Percentiles rank a stretch among this genome's conserved stretches.
These are phyloP conservation scores for Alternaria atra DNA, from an alignment of 2,329 filamentous ascomycete species.

Conservation along the genomic window DNA sequence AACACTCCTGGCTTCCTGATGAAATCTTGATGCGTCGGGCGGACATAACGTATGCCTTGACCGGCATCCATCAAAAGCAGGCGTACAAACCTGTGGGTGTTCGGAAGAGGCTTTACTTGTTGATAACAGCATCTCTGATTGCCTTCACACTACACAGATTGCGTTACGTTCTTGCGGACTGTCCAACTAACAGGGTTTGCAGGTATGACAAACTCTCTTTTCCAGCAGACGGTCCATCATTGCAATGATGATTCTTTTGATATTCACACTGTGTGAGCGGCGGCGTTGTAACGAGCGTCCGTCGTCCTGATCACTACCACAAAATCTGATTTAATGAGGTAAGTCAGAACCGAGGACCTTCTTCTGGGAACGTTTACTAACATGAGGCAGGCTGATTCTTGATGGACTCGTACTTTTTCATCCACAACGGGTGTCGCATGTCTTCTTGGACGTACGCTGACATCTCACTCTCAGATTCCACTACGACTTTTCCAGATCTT, in stretches of 20 bases:
- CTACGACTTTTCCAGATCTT: not conserved
- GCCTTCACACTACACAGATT: slow-evolving; percentile 24
- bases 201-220: slow-evolving; percentile 44
- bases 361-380: slow-evolving; percentile 30
- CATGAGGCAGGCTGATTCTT: slow-evolving; percentile 46
- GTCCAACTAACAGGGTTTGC: slow-evolving; percentile 28
- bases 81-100: slow-evolving; percentile 72
- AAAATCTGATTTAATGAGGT: slow-evolving; percentile 78
- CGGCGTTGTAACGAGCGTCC: slow-evolving; percentile 58
- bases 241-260: slow-evolving; percentile 68
- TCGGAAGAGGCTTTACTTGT: slow-evolving; percentile 66
- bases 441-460: slow-evolving; percentile 33
- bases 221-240: slow-evolving; percentile 55
- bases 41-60: slow-evolving; percentile 68
- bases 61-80: slow-evolving; percentile 62
- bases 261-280: slow-evolving; percentile 77
- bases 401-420: slow-evolving; percentile 42
- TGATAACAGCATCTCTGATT: slow-evolving; percentile 76
- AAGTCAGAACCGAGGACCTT: slow-evolving; percentile 26
- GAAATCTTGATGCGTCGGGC: slow-evolving; percentile 74
- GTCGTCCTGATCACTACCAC: slow-evolving; percentile 68
- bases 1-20: slow-evolving; percentile 56
- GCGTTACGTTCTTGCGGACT: slow-evolving; percentile 12
- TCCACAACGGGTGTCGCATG: slow-evolving; percentile 18
- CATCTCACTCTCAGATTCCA: slow-evolving; percentile 18